These are phyloP conservation scores for Citrus medica DNA, from an alignment of 345 rosid genomes.

Conservation along the genomic window DNA sequence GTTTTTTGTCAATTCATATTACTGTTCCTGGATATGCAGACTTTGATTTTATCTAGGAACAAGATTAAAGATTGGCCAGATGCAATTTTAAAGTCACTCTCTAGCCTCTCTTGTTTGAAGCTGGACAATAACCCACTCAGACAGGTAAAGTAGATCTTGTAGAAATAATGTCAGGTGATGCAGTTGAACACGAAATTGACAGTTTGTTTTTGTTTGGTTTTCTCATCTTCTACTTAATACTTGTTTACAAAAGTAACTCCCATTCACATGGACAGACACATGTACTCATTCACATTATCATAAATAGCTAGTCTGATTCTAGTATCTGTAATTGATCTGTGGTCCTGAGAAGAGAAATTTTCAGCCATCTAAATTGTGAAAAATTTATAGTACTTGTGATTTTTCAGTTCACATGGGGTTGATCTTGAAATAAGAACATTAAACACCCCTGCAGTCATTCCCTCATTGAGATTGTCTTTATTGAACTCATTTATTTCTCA, in stretches of 20 bases:
- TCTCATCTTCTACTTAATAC: not conserved
- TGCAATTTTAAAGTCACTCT: constrained; percentile 55
- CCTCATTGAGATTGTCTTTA: not conserved
- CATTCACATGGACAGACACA: not conserved
- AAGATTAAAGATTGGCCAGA: constrained; percentile 84
- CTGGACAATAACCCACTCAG: constrained; percentile 70
- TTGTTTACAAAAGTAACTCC: not conserved
- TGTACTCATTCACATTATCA: not conserved
- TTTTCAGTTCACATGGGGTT: not conserved
- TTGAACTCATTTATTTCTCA: not conserved
- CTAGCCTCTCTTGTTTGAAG: constrained; percentile 71
- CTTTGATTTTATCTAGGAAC: constrained; percentile 72
- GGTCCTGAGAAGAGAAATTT: not conserved
- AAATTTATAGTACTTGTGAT: not conserved
- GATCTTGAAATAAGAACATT: not conserved
- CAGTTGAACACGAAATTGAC: not conserved
- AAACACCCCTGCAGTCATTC: not conserved
- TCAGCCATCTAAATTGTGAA: not conserved
- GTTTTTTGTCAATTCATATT: not conserved
- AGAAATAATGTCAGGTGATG: not conserved
- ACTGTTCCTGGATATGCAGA: constrained; percentile 42
- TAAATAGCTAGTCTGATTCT: not conserved
- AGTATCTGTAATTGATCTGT: not conserved
- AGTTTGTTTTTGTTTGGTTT: not conserved
- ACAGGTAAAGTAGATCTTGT: constrained; percentile 47